phyloP scores from a whole-genome alignment of 192 early-diverging fungal genomes.

The Coemansia pectinata region DNA sequence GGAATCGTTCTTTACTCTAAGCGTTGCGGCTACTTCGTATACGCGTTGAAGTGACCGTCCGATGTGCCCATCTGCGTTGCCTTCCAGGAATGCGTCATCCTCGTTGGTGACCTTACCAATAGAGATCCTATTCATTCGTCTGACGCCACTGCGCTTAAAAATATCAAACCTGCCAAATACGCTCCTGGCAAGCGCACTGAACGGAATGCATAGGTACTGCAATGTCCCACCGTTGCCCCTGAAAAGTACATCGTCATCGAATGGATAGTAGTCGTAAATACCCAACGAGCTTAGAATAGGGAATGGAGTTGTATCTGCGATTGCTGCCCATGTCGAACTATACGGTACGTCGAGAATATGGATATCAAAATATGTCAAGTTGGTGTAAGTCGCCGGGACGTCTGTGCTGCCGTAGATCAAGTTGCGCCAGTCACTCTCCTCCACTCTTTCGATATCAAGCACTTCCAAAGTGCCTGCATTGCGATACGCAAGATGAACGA shows the following conservation, averaged over 20 bases:
- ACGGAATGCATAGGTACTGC: background rate
- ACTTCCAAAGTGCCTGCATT: background rate
- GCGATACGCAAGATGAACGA: background rate
- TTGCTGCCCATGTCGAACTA: background rate
- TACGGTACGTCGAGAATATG: background rate
- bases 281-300: background rate
- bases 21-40: background rate
- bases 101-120: background rate
- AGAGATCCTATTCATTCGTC: background rate
- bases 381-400: background rate
- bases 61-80: background rate
- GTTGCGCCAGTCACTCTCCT: background rate
- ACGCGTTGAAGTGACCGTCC: no score
- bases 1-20: background rate
- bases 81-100: background rate
- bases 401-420: background rate
- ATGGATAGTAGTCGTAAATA: background rate
- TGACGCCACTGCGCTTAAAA: background rate
- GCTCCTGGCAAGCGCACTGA: background rate
- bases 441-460: background rate
- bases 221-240: background rate
- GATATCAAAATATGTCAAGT: background rate
- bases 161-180: background rate
- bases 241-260: background rate
- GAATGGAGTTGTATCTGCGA: background rate